Evolutionary conservation across 2,329 filamentous ascomycete genomes (phyloP), one percentile per base, ranked within the genome.

Genomic region (Pyrenophora teres): DNA sequence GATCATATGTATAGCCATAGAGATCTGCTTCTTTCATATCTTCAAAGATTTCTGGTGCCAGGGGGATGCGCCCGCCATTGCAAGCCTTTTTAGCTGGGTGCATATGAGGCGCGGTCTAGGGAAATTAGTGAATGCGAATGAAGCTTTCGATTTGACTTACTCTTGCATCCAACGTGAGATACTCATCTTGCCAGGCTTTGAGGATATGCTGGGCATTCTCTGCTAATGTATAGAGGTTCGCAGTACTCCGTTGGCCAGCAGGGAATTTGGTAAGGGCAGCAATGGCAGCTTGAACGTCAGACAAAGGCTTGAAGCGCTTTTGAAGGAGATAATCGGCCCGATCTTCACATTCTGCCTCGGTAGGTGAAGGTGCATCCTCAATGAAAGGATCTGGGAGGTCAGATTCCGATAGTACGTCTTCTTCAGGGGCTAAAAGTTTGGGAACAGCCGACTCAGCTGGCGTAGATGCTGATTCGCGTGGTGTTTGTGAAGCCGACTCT

Each of bases 1-100:
- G 69, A 54, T 83, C 81, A 64, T 82, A 82, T 30, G 76, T 77
- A 65, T 85, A 86, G 48, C 82, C 81, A 63, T 86, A 87, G 0
- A 87, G 71, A 50, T 80, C 79, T 1, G 83, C 79, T 70, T 86
- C 83, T 58, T 85, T 85, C 68, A 80, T 80, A 58, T 84, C 83
- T 62, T 85, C 83, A 54, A 78, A 85, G 2, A 82, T 65, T n/a
- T 74, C 69, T 4, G 73, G 70, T 10, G 76, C 71, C 21, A 78
- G 63, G 9, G 81, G 78, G 16, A 74, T 67, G 16, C 78, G 74
- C 10, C 77, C 78, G 16, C 78, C 78, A 50, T 77, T 78, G 25
- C 75, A 77, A 6, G 80, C 75, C 55, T 82, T 81, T 52, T 82
- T 80, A 3, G 80, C 77, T 12, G 73, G 71, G 36, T 78, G 75